These are phyloP conservation scores for Arctium minus DNA, from an alignment of 129 eudicot species.

Conservation along the genomic window DNA sequence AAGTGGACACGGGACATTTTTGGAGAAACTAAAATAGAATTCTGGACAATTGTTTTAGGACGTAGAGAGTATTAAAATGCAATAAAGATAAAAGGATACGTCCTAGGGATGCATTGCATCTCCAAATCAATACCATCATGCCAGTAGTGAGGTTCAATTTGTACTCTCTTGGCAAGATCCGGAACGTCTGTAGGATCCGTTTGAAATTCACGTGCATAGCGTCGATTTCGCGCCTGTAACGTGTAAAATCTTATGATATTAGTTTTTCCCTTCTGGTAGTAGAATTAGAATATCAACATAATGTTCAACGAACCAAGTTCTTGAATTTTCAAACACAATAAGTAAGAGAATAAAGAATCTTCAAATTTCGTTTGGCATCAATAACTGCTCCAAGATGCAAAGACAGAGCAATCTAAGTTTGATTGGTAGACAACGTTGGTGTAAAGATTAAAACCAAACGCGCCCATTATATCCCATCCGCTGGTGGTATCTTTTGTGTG, in stretches of 20 bases:
- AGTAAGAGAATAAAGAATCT: background rate
- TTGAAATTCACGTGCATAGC: constrained; percentile 53
- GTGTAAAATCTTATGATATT: background rate
- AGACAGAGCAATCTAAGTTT: too few species aligned
- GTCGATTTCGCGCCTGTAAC: constrained; percentile 53
- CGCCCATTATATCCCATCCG: too few species aligned
- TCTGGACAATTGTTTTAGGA: background rate
- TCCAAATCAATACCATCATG: constrained; percentile 40
- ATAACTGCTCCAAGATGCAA: background rate
- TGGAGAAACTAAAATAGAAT: background rate
- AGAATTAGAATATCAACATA: constrained; percentile 6
- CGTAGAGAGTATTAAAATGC: background rate
- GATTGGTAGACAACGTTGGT: too few species aligned
- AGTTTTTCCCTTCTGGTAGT: background rate
- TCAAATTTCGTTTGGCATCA: background rate
- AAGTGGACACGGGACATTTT: background rate
- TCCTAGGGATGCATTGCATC: constrained; percentile 36
- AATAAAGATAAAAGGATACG: constrained; percentile 41
- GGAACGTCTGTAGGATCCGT: constrained; percentile 22
- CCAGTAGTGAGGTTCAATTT: constrained; percentile 40
- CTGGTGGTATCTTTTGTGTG: too few species aligned
- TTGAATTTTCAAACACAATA: background rate
- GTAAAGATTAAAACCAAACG: too few species aligned
- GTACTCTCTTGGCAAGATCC: constrained; percentile 33
- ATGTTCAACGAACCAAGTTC: constrained; percentile 1